Conservation (phyloP, 768 basidiomycete species). For the Mycena haematopus region DNA sequence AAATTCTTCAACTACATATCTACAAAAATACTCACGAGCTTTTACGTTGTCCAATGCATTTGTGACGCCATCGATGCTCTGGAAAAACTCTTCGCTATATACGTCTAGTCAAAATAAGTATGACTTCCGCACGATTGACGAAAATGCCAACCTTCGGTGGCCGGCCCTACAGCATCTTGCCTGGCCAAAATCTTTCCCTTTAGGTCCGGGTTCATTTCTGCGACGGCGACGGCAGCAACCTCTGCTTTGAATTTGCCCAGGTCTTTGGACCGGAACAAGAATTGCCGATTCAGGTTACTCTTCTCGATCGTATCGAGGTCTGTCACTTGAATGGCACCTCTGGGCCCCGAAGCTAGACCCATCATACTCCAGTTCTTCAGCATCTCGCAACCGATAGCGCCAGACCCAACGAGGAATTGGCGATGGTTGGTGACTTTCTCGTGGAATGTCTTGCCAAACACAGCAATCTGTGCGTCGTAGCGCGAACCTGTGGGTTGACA, state of each 20-base stretch:
- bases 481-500: constrained; percentile 82
- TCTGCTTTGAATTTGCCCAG: constrained; percentile 97
- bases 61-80: constrained; percentile 88
- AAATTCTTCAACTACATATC: not conserved
- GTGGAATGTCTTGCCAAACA: constrained; percentile 94
- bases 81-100: constrained; percentile 90
- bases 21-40: constrained; percentile 69
- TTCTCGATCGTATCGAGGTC: constrained; percentile 99
- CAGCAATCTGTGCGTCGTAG: constrained; percentile 94
- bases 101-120: constrained; percentile 59
- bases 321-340: constrained; percentile 89
- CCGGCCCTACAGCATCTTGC: constrained; percentile 92
- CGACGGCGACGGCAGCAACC: constrained; percentile 88
- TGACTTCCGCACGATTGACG: constrained; percentile 49
- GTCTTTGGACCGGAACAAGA: constrained; percentile 96
- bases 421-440: constrained; percentile 87
- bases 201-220: constrained; percentile 95
- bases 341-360: constrained; percentile 82
- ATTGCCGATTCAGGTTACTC: constrained; percentile 97
- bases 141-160: constrained; percentile 81
- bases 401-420: constrained; percentile 98
- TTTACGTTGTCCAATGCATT: constrained; percentile 97
- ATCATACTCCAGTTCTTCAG: constrained; percentile 99
- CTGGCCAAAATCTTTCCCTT: constrained; percentile 84
- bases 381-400: constrained; percentile 99